phyloP scores from a whole-genome alignment of 1,139 yeast species.

The Hanseniaspora gamundiae region DNA sequence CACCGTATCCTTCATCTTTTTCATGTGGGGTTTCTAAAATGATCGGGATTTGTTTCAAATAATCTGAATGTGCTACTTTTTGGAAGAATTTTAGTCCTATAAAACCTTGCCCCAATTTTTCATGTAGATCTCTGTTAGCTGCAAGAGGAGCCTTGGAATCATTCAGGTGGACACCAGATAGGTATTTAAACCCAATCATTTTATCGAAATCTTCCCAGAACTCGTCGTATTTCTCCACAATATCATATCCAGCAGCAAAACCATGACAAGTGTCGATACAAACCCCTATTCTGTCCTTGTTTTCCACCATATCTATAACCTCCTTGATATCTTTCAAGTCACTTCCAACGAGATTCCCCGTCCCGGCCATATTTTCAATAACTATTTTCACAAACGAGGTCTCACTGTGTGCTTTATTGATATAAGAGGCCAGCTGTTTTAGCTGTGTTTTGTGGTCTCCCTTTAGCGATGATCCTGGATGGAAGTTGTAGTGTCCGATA shows the following conservation, averaged over 20 bases:
- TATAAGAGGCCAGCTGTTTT: slow-evolving; percentile 56
- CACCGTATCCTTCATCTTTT: slow-evolving; percentile 56
- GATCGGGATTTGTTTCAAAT: slow-evolving; percentile 58
- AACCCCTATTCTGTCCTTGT: slow-evolving; percentile 78
- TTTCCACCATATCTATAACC: slow-evolving; percentile 64
- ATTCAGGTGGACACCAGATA: slow-evolving; percentile 75
- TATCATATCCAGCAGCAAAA: slow-evolving; percentile 92
- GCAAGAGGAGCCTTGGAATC: slow-evolving; percentile 92
- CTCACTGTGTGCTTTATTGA: slow-evolving; percentile 62
- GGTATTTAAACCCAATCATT: slow-evolving; percentile 59
- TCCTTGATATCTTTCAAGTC: slow-evolving; percentile 59
- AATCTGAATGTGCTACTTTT: slow-evolving; percentile 50
- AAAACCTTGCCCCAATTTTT: slow-evolving; percentile 80
- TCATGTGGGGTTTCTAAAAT: slow-evolving; percentile 83
- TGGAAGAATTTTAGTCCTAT: slow-evolving; percentile 79
- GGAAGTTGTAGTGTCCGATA: slow-evolving; percentile 82
- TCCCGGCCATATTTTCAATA: slow-evolving; percentile 97
- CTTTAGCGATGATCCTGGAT: slow-evolving; percentile 84
- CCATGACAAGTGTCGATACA: slow-evolving; percentile 94
- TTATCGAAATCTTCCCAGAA: slow-evolving; percentile 71
- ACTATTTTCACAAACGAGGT: slow-evolving; percentile 78
- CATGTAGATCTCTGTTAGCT: slow-evolving; percentile 86
- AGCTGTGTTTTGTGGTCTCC: slow-evolving; percentile 58
- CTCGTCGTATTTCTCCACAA: slow-evolving; percentile 45
- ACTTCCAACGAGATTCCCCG: slow-evolving; percentile 83